A percentile compares a stretch with the other conserved stretches of the same genome.
Conservation (phyloP, 495 filamentous ascomycete species). For the Tuber borchii region DNA sequence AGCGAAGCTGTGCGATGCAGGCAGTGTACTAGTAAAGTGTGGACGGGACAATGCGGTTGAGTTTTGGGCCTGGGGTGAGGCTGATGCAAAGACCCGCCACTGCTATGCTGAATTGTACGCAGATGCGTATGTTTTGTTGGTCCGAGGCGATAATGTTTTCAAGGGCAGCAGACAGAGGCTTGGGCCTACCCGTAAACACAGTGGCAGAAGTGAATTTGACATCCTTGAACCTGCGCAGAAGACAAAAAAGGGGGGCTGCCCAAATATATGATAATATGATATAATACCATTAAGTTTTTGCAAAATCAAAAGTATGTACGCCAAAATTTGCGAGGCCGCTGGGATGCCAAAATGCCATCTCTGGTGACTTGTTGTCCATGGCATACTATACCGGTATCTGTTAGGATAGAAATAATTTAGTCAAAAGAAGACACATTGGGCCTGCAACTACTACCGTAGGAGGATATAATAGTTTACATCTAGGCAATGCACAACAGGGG, state of each 20-base stretch:
- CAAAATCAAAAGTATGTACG: no score
- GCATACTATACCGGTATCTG: no score
- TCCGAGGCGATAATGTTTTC: background rate
- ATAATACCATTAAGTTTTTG: no score
- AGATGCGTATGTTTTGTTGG: background rate
- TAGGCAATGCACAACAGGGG: background rate
- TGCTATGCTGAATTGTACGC: background rate
- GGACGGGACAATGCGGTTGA: background rate
- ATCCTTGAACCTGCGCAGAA: no score
- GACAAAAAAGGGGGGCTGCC: no score
- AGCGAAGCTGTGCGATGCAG: background rate
- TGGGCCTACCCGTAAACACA: background rate
- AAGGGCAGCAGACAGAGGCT: background rate
- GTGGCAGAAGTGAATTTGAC: background rate
- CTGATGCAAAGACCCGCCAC: background rate
- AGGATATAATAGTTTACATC: background rate
- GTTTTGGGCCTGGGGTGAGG: background rate
- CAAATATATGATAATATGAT: no score
- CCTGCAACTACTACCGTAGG: background rate
- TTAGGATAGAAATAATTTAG: background rate
- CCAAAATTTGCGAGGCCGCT: no score
- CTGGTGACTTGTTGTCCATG: no score
- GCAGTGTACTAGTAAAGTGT: background rate
- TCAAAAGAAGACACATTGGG: background rate
- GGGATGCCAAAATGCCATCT: no score